Base-by-base conservation (phyloP, 2,329 filamentous ascomycete species). In the Penicillium fuscoglaucum region DNA sequence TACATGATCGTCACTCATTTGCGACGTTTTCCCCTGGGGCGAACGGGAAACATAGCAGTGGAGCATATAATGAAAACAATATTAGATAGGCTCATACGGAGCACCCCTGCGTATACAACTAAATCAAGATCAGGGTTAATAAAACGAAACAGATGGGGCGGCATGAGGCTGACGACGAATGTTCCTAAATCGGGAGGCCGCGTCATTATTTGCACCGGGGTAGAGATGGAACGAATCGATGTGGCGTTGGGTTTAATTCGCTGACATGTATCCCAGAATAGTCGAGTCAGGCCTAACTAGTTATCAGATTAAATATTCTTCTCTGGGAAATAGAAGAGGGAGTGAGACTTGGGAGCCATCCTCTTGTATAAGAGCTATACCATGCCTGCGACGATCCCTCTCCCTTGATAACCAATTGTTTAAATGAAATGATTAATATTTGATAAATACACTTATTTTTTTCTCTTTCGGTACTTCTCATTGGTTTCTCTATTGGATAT, bases 151-250 rank as follows among this genome's bases (percentile, higher is more conserved):
- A 43, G 12, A 13, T 37, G n/a, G 31, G 12, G 31, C 24, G 17
- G 49, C n/a, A 21, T 52, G 37, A 39, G 24, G 41, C 21, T 47
- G 51, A 52, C 40, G 40, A 52, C 39, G 39, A 15, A 19, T 45
- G 15, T n/a, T 29, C 21, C 31, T 29, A 47, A 8, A 28, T 28
- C 19, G 19, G 37, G 13, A 47, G 44, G 44, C 44, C 52, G 45
- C 52, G 52, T 55, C 50, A 52, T 45, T 28, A 15, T 45, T 31
- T 40, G 6, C 29, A 39, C 28, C 41, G 12, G n/a, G n/a, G 49
- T 26, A n/a, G 31, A 53, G 45, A 24, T 7, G 6, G 12, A 21
- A 24, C 26, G 24, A 19, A 52, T 28, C 19, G 6, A 19, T 24
- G 29, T 24, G n/a, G 17, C 19, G 6, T 24, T 19, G 6, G 17